Conservation (phyloP, 1,284 basidiomycete species). For the Rhodotorula sp. region DNA sequence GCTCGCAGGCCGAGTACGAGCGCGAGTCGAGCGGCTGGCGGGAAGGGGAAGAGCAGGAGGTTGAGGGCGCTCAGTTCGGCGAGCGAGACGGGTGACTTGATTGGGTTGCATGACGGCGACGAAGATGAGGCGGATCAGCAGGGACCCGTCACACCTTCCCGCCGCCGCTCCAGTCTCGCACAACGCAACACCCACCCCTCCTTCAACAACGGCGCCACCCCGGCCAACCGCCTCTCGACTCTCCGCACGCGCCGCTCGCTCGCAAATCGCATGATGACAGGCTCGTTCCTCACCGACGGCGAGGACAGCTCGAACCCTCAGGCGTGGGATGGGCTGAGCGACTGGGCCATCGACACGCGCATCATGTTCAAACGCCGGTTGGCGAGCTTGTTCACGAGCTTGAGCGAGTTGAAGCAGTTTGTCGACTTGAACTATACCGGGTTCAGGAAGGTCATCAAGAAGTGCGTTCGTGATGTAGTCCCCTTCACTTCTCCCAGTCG, state of each 20-base stretch:
- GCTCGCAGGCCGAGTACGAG: conserved; percentile 42
- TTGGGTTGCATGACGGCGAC: conserved; percentile 14
- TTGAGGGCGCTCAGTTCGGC: conserved; percentile 3
- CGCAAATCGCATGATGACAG: too few relatives aligned
- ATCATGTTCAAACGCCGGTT: conserved; percentile 90
- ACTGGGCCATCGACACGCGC: conserved; percentile 84
- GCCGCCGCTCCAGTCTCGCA: not conserved
- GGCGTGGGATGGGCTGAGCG: conserved; percentile 70
- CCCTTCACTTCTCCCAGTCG: not conserved
- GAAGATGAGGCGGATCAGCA: not conserved
- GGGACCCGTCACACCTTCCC: conserved; percentile 2
- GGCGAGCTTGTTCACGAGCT: conserved; percentile 73
- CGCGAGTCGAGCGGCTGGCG: conserved; percentile 18
- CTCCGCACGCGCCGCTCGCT: not conserved
- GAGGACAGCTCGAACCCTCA: too few relatives aligned
- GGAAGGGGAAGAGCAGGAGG: not conserved
- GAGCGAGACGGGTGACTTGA: conserved; percentile 33
- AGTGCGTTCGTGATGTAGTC: conserved; percentile 57
- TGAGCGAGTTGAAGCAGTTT: conserved; percentile 74
- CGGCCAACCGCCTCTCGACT: not conserved
- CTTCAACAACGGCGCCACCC: not conserved
- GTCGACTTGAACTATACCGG: conserved; percentile 89
- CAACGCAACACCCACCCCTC: not conserved
- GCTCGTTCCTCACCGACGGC: too few relatives aligned
- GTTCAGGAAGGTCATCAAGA: conserved; percentile 95